Percentiles rank a stretch among this genome's conserved stretches.
These are phyloP conservation scores for Daldinia vernicosa DNA, from an alignment of 495 filamentous ascomycete genomes.

Conservation along the genomic window DNA sequence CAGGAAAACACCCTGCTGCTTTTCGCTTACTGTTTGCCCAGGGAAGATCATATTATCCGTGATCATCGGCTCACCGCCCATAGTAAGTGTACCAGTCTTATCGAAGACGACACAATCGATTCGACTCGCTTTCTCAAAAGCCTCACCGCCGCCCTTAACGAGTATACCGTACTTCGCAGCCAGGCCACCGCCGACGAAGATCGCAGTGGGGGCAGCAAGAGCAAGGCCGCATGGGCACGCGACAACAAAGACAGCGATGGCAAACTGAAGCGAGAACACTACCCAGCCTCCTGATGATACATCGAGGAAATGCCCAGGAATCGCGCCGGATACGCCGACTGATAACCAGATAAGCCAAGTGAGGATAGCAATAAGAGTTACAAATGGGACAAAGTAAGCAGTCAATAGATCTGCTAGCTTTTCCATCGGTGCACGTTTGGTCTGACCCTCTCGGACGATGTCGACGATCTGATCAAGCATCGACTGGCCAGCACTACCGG, in stretches of 20 bases:
- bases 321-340: conserved; percentile 72
- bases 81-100: conserved; percentile 92
- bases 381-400: conserved; percentile 86
- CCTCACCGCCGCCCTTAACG: conserved; percentile 94
- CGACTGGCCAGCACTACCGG: conserved; percentile 75
- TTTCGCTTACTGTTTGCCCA: conserved; percentile 45
- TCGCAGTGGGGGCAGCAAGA: conserved; percentile 89
- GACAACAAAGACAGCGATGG: conserved; percentile 93
- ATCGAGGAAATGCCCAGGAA: conserved; percentile 74
- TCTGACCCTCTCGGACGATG: conserved; percentile 91
- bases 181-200: conserved; percentile 89
- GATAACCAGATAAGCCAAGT: conserved; percentile 88
- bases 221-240: conserved; percentile 94
- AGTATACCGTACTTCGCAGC: conserved; percentile 90
- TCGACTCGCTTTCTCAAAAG: conserved; percentile 90
- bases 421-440: conserved; percentile 85
- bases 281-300: conserved; percentile 78
- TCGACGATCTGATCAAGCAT: conserved; percentile 94
- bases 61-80: conserved; percentile 82
- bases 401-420: conserved; percentile 84
- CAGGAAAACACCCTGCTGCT: conserved; percentile 42
- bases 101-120: conserved; percentile 92
- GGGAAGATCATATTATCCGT: conserved; percentile 72
- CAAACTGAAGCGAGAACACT: conserved; percentile 88
- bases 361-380: conserved; percentile 79